phyloP scores from a whole-genome alignment of 352 stramenopile species.

The Pythium utonaiense region DNA sequence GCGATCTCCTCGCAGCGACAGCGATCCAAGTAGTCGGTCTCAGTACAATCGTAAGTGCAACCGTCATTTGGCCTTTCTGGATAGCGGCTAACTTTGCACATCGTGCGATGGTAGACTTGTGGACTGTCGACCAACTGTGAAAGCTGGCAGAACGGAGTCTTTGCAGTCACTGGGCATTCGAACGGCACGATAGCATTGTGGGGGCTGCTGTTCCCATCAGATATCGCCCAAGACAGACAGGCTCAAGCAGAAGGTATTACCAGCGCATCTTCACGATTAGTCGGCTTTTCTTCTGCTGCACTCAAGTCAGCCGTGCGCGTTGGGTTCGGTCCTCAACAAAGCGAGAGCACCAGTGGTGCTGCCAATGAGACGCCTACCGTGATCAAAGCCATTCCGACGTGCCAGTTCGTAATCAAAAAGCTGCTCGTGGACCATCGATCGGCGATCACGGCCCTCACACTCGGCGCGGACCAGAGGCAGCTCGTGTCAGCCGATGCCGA shows the following conservation, averaged over 20 bases:
- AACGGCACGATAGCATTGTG: conserved; percentile 75
- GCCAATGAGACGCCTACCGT: conserved; percentile 2
- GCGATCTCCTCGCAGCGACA: conserved; percentile 61
- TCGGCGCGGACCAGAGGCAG: conserved; percentile 61
- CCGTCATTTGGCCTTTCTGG: not conserved
- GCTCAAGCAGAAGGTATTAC: not conserved
- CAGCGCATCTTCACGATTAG: conserved; percentile 2
- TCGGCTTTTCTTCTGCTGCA: conserved; percentile 1
- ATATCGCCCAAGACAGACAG: conserved; percentile 34
- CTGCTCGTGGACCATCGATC: conserved; percentile 63
- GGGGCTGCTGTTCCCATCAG: conserved; percentile 56
- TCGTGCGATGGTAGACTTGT: conserved; percentile 31
- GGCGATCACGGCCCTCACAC: conserved; percentile 51
- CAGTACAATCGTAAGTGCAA: conserved; percentile 40
- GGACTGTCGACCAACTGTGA: conserved; percentile 68
- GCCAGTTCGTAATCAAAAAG: conserved; percentile 74
- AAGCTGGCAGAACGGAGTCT: conserved; percentile 64
- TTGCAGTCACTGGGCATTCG: conserved; percentile 59
- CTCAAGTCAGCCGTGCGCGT: conserved; percentile 11
- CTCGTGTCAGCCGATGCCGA: conserved; percentile 63
- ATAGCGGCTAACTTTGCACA: not conserved
- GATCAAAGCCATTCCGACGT: conserved; percentile 53
- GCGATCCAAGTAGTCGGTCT: conserved; percentile 40
- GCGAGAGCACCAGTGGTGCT: not conserved
- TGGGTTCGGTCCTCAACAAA: not conserved